Percentiles rank a stretch among this genome's conserved stretches.
Conservation (phyloP, 2,329 filamentous ascomycete species). For the Aureobasidium sp. region DNA sequence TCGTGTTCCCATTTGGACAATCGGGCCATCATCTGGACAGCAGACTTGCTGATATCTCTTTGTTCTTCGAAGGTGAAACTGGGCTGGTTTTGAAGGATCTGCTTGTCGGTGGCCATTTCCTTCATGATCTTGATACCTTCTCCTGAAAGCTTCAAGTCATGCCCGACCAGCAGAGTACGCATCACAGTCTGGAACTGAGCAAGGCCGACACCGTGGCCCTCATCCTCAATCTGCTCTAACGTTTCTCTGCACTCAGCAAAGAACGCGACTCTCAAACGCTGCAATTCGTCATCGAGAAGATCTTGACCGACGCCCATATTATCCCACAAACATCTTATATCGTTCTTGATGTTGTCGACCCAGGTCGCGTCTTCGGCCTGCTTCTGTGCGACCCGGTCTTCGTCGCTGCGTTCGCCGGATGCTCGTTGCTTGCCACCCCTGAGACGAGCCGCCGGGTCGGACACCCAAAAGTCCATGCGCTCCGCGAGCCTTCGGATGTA, state of each 20-base stretch:
- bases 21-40: neutral
- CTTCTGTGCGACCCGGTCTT: neutral
- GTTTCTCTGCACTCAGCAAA: neutral
- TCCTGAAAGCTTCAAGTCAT: neutral
- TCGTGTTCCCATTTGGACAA: neutral
- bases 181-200: neutral
- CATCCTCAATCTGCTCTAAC: neutral
- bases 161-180: neutral
- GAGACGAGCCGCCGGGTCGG: neutral
- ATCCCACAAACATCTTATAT: neutral
- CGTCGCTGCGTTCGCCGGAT: neutral
- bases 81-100: neutral
- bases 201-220: neutral
- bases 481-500: neutral
- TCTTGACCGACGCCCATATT: neutral
- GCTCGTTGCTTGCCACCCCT: neutral
- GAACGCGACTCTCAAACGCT: neutral
- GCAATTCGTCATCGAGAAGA: neutral
- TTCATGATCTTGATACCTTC: neutral
- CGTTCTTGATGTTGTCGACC: neutral
- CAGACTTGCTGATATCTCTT: neutral
- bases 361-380: neutral
- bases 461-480: neutral
- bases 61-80: neutral
- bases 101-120: slow-evolving; percentile 3